A percentile compares a stretch with the other conserved stretches of the same genome.
These are phyloP conservation scores for Vitis rotundifolia DNA, from an alignment of 164 flowering plant species.

Conservation along the genomic window DNA sequence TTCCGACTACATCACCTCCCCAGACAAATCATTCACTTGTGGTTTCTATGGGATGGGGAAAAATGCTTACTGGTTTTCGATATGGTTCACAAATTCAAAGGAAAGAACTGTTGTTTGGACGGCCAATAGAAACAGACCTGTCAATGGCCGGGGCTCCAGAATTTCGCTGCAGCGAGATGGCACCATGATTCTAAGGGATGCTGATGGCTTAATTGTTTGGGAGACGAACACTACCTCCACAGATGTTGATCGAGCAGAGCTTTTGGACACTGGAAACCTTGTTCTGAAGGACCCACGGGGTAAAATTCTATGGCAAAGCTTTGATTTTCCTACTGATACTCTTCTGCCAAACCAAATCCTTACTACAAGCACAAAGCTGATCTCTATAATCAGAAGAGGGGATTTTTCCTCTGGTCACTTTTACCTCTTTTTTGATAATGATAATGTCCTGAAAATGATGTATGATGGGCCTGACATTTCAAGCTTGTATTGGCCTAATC, in stretches of 20 bases:
- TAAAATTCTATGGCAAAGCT: slow-evolving; percentile 41
- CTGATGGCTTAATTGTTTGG: slow-evolving; percentile 22
- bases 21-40: slow-evolving; percentile 32
- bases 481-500: slow-evolving; percentile 38
- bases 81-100: slow-evolving; percentile 39
- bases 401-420: slow-evolving; percentile 33
- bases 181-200: slow-evolving; percentile 23
- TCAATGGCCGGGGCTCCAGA: slow-evolving; percentile 36
- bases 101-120: slow-evolving; percentile 42
- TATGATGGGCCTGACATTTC: slow-evolving; percentile 41
- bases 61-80: slow-evolving; percentile 43
- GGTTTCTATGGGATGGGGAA: slow-evolving; percentile 36
- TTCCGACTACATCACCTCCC: slow-evolving; percentile 26
- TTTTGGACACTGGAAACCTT: slow-evolving; percentile 33
- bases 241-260: slow-evolving; percentile 15
- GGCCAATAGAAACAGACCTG: slow-evolving; percentile 43
- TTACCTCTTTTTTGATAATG: slow-evolving; percentile 25
- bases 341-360: slow-evolving; percentile 42
- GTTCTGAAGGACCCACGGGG: slow-evolving; percentile 22
- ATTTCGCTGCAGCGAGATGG: slow-evolving; percentile 17
- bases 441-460: slow-evolving; percentile 37
- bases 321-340: slow-evolving; percentile 43
- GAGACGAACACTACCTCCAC: slow-evolving; percentile 16
- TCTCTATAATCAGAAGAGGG: slow-evolving; percentile 18
- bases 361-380: slow-evolving; percentile 24